These are phyloP conservation scores for Talaromyces sp. DNA, from an alignment of 2,329 filamentous ascomycete species.

Conservation along the genomic window DNA sequence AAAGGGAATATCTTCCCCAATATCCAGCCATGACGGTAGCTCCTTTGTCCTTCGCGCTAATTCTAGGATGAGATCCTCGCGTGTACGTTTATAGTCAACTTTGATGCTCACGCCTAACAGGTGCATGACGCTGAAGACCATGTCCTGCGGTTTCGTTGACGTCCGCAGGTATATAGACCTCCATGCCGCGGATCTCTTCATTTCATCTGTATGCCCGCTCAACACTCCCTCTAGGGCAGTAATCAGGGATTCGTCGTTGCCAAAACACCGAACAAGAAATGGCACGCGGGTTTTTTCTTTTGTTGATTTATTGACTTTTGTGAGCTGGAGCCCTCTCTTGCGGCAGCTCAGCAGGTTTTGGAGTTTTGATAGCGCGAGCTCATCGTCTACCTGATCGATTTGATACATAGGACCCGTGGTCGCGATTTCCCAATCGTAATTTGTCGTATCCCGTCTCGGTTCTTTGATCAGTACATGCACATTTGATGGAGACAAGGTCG, in stretches of 20 bases:
- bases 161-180: conserved; percentile 9
- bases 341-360: conserved; percentile 14
- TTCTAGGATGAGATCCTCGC: conserved; percentile 10
- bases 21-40: conserved; percentile 14
- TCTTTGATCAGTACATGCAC: conserved; percentile 8
- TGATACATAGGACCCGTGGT: not conserved
- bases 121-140: conserved; percentile 18
- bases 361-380: conserved; percentile 6
- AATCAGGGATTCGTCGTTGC: conserved; percentile 6
- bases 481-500: conserved; percentile 9
- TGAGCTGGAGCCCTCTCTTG: not conserved
- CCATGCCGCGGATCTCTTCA: conserved; percentile 15
- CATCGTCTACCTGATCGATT: conserved; percentile 8
- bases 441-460: not conserved
- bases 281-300: not conserved
- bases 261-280: conserved; percentile 14
- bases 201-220: conserved; percentile 5
- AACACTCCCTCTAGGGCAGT: conserved; percentile 14
- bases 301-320: conserved; percentile 6
- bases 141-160: conserved; percentile 14
- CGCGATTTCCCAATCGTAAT: conserved; percentile 1
- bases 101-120: conserved; percentile 11
- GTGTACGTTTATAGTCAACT: conserved; percentile 10
- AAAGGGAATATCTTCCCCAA: conserved; percentile 15
- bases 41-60: conserved; percentile 9